Base-by-base conservation (phyloP, 805 yeast genomes). In the Candida coleopterorum region DNA sequence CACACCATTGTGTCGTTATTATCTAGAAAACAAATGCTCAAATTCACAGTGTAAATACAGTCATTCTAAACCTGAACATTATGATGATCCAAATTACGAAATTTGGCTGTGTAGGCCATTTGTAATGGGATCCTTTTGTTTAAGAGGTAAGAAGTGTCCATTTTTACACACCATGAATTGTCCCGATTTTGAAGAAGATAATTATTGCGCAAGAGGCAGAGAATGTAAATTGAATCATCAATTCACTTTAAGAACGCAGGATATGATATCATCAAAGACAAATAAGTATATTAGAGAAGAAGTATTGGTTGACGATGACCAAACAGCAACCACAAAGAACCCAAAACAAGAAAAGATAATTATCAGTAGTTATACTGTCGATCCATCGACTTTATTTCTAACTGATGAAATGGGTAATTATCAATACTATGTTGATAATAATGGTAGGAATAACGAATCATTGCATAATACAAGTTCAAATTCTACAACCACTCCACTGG, bases 111-210 rank as follows among this genome's bases (percentile, higher is more conserved):
- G 95, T 50, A 64, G 85, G 16, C 77, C 73, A 20, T 85, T 85
- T 61, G 72, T 89, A 4, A 47, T 79, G 23, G 74, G 75, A 12
- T 88, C 89, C 1, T 82, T 74, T 60, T 85, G 94, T 55, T 72
- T 63, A 21, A 55, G 74, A 17, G 95, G 93, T 0, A 49, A 58
- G 18, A 44, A 49, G 21, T 85, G 94, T 50, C 65, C 71, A 5
- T 69, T 72, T 31, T 55, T 70, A 24, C 95, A 85, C 50, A 56
- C 60, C 11, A 71, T 64, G 45, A 74, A 75, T 40, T 85, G 94
- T 57, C 90, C 94, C 0, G 90, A 84, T 49, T 74, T 70, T 46
- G 80, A 75, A 44, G 78, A 75, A 41, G 62, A 63, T n/a, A 82
- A 81, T 9, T 49, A 45, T 22, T 85, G 94, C 53, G 66, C 76